A percentile compares a stretch with the other conserved stretches of the same genome.
These are phyloP conservation scores for Sabuloglossum arenarium DNA, from an alignment of 495 filamentous ascomycete species.

Conservation along the genomic window DNA sequence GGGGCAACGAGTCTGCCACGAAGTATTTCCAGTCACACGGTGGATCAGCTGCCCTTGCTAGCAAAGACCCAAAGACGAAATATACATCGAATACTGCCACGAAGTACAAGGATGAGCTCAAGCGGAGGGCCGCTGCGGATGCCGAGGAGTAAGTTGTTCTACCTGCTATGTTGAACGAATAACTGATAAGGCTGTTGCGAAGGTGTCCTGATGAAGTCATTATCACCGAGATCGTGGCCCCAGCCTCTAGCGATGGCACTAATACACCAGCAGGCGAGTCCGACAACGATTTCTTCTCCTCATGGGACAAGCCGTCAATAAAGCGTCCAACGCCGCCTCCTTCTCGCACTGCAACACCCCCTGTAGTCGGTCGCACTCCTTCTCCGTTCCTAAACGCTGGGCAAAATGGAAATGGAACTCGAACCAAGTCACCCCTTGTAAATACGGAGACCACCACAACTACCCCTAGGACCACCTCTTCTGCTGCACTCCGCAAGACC, in stretches of 20 bases:
- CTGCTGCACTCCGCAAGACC: slow-evolving; percentile 56
- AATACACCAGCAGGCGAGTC: slow-evolving; percentile 54
- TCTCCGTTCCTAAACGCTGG: slow-evolving; percentile 73
- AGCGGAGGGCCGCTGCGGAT: slow-evolving; percentile 60
- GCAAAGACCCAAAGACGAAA: slow-evolving; percentile 90
- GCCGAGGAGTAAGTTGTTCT: slow-evolving; percentile 45
- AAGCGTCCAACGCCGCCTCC: slow-evolving; percentile 90
- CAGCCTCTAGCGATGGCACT: slow-evolving; percentile 35
- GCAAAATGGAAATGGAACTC: slow-evolving; percentile 46
- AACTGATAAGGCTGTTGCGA: slow-evolving; percentile 2
- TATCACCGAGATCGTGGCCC: slow-evolving; percentile 51
- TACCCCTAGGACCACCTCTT: slow-evolving; percentile 46
- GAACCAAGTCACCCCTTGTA: slow-evolving; percentile 65
- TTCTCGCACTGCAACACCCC: slow-evolving; percentile 76
- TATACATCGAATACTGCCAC: slow-evolving; percentile 77
- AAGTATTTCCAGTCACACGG: slow-evolving; percentile 95
- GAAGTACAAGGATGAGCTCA: slow-evolving; percentile 94
- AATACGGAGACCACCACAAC: slow-evolving; percentile 31
- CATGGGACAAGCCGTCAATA: slow-evolving; percentile 94
- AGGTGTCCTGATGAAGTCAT: slow-evolving; percentile 77
- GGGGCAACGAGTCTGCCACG: slow-evolving; percentile 92
- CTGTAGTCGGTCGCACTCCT: slow-evolving; percentile 58
- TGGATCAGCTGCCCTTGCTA: slow-evolving; percentile 76
- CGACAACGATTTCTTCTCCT: slow-evolving; percentile 93
- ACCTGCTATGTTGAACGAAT: neutral